Percentiles rank a stretch among this genome's conserved stretches.
Evolutionary conservation across 495 filamentous ascomycete genomes (phyloP).

Genomic region (Daldinia vernicosa): DNA sequence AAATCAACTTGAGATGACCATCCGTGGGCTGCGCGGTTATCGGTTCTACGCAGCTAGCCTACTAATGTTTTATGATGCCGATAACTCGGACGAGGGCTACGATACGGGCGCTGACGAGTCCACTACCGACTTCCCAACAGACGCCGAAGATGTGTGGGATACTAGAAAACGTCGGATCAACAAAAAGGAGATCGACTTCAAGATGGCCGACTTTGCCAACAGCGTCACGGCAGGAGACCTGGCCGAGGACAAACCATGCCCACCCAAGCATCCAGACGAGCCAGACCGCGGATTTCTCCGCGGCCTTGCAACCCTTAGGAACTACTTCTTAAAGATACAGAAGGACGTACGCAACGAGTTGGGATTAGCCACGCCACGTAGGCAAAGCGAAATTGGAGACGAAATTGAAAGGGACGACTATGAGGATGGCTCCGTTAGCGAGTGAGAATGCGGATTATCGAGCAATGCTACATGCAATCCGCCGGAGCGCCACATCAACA

Average conservation of each 20-base stretch:
- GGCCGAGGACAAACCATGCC: slow-evolving; percentile 70
- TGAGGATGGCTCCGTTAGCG: slow-evolving; percentile 51
- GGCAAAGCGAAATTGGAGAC: slow-evolving; percentile 54
- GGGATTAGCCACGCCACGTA: slow-evolving; percentile 45
- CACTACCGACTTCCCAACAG: slow-evolving; percentile 58
- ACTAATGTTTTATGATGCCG: slow-evolving; percentile 92
- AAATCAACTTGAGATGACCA: slow-evolving; percentile 80
- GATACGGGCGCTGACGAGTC: slow-evolving; percentile 59
- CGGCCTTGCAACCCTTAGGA: slow-evolving; percentile 78
- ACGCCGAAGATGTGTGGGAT: slow-evolving; percentile 55
- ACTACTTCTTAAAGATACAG: slow-evolving; percentile 90
- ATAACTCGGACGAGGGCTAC: slow-evolving; percentile 58
- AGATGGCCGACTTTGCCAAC: slow-evolving; percentile 98
- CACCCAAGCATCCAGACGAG: slow-evolving; percentile 79
- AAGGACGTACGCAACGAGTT: slow-evolving; percentile 73
- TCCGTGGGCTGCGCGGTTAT: slow-evolving; percentile 80
- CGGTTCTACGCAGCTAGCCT: slow-evolving; percentile 96
- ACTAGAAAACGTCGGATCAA: slow-evolving; percentile 48
- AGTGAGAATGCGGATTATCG: slow-evolving; percentile 29
- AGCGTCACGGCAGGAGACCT: slow-evolving; percentile 89
- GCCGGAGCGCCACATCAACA: neutral
- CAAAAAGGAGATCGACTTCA: slow-evolving; percentile 77
- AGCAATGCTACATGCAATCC: too few species aligned
- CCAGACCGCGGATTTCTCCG: slow-evolving; percentile 91
- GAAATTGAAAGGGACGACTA: slow-evolving; percentile 47